Evolutionary conservation across 108 stramenopile species (phyloP).

Genomic region (Fistulifera pelliculosa): DNA sequence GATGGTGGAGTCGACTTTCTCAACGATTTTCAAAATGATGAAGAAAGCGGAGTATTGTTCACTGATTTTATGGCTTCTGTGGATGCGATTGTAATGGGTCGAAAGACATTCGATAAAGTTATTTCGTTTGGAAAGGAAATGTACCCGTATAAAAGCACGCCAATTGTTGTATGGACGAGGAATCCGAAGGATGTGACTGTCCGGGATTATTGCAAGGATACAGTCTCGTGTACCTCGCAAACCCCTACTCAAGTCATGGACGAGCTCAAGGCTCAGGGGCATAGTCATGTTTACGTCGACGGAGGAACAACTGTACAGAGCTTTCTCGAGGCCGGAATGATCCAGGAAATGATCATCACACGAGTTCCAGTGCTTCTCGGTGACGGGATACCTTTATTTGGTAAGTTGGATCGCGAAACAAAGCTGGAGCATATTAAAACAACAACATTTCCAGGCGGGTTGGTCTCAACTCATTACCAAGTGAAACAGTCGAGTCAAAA

Average conservation of each 20-base stretch:
- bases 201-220: conserved; percentile 15
- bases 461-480: too few species aligned
- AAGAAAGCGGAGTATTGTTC: conserved; percentile 39
- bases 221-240: neutral
- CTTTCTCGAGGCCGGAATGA: conserved; percentile 23
- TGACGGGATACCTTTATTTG: conserved; percentile 35
- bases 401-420: neutral
- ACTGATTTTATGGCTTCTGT: conserved; percentile 27
- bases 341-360: conserved; percentile 29
- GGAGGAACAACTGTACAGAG: conserved; percentile 31
- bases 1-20: conserved; percentile 35
- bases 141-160: conserved; percentile 33
- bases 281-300: conserved; percentile 29
- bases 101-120: conserved; percentile 45
- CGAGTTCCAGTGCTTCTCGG: conserved; percentile 40
- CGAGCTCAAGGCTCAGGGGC: conserved; percentile 20
- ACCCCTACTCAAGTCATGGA: conserved; percentile 19
- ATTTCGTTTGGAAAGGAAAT: conserved; percentile 30
- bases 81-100: conserved; percentile 45
- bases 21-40: conserved; percentile 18
- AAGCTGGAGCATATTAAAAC: neutral
- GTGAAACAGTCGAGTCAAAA: too few species aligned
- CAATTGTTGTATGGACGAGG: conserved; percentile 28
- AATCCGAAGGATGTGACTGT: conserved; percentile 15
- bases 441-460: too few species aligned